Percentiles rank a stretch among this genome's conserved stretches.
These are phyloP conservation scores for Fusarium dlaminii DNA, from an alignment of 2,329 filamentous ascomycete genomes.

Conservation along the genomic window DNA sequence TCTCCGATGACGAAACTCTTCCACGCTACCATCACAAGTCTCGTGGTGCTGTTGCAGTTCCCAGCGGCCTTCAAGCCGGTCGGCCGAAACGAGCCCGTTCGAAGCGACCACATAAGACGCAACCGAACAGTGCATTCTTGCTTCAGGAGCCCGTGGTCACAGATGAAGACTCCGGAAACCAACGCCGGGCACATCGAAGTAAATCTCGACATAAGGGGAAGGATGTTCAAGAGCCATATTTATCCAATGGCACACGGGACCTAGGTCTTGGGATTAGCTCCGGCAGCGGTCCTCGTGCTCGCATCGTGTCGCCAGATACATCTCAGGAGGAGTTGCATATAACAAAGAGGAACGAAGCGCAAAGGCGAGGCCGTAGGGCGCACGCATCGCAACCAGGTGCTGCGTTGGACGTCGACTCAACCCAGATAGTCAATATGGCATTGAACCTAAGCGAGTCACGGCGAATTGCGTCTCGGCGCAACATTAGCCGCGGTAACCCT, in stretches of 20 bases:
- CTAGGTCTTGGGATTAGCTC: conserved; percentile 35
- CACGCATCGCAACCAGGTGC: conserved; percentile 30
- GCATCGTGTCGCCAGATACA: conserved; percentile 41
- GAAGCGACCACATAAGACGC: conserved; percentile 52
- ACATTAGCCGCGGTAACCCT: conserved; percentile 60
- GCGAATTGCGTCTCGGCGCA: conserved; percentile 69
- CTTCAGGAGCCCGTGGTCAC: conserved; percentile 56
- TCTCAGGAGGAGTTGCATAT: conserved; percentile 40
- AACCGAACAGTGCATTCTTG: conserved; percentile 61
- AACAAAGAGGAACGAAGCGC: conserved; percentile 32
- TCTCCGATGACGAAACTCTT: conserved; percentile 43
- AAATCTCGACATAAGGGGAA: conserved; percentile 35
- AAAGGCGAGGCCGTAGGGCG: conserved; percentile 26
- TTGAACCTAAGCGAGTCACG: conserved; percentile 86
- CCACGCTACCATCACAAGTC: conserved; percentile 35
- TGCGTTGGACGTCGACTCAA: conserved; percentile 75
- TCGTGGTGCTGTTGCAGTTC: conserved; percentile 23
- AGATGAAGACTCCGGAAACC: conserved; percentile 46
- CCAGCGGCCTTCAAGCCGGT: conserved; percentile 31
- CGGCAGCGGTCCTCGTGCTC: conserved; percentile 24
- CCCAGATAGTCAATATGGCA: conserved; percentile 93
- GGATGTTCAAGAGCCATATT: conserved; percentile 25
- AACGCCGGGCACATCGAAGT: conserved; percentile 41
- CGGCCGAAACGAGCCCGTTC: conserved; percentile 39
- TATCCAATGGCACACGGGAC: conserved; percentile 23